Base-by-base conservation (phyloP, 2,329 filamentous ascomycete species). In the Penicillium sp. region DNA sequence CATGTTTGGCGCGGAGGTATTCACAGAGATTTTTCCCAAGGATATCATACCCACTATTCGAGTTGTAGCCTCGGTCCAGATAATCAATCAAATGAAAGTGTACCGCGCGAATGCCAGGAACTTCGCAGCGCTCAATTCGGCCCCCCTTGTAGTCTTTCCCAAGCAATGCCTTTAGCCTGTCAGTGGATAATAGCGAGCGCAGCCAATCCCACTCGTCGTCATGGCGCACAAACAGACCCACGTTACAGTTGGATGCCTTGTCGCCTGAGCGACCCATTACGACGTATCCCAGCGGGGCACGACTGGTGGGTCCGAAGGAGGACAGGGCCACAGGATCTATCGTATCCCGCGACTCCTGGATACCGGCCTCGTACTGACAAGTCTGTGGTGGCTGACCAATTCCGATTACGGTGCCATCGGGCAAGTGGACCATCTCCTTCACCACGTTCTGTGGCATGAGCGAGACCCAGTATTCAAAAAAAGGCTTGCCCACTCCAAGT, bases 41-140 rank as follows among this genome's bases (percentile, higher is more conserved):
- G 5, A 8, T 16, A 37, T 49, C 29, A 24, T 37, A 35, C 7
- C 26, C 37, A 13, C 6, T 11, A 8, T 4, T 21, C 4, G 47
- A 27, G 27, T 21, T 35, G 7, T 5, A 35, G n/a, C 47, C 47
- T 13, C 47, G 27, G 16, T 49, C 47, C 9, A 49, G 47, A 35
- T 49, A 29, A 37, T 49, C 19, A 37, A 37, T 27, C 6, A 49
- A n/a, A 10, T 37, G 16, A n/a, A 49, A 49, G 14, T 49, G 47
- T n/a, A 49, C 47, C 16, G 47, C 43, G 19, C 29, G 19, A 8
- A 53, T 35, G 22, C 76, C 72, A 9, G 77, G 73, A 22, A 82
- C 69, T 68, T 82, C 79, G 35, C 79, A 78, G 1, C 79, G 68
- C 48, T 80, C 79, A n/a, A 82, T 71, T 10, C 47, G 47, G 16